These are phyloP conservation scores for Streptanthus diversifolius DNA, from an alignment of 345 rosid species.

Conservation along the genomic window DNA sequence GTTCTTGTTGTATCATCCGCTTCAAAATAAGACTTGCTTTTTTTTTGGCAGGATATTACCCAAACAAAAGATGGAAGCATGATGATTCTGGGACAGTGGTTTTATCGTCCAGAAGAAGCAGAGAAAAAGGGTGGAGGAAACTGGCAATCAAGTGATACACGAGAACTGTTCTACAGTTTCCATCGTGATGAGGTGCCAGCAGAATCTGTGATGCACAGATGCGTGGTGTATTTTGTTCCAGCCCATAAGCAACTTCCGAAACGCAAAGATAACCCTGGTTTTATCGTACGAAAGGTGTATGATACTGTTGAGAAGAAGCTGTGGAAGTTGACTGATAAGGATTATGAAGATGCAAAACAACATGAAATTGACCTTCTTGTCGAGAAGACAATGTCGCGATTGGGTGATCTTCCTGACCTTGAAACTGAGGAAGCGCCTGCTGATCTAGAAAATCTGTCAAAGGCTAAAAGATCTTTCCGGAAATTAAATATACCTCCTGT, in stretches of 20 bases:
- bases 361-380: constrained; percentile 70
- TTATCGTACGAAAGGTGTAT: constrained; percentile 86
- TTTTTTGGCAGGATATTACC: constrained; percentile 60
- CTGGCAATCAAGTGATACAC: constrained; percentile 75
- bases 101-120: constrained; percentile 99
- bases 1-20: background rate
- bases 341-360: constrained; percentile 65
- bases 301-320: constrained; percentile 66
- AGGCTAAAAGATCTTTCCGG: constrained; percentile 43
- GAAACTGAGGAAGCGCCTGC: constrained; percentile 38
- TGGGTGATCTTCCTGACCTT: constrained; percentile 69
- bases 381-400: constrained; percentile 56
- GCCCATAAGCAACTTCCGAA: constrained; percentile 76
- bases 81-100: constrained; percentile 96
- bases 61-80: constrained; percentile 52
- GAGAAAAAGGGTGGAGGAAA: constrained; percentile 88
- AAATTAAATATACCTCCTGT: constrained; percentile 52
- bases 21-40: constrained; percentile 6
- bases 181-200: constrained; percentile 95
- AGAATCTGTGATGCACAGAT: constrained; percentile 96
- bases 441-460: background rate
- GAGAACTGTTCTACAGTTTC: constrained; percentile 91
- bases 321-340: constrained; percentile 75
- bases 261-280: constrained; percentile 82
- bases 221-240: constrained; percentile 87